Conservation (phyloP, 164 flowering plant genomes). For the Santalum album region DNA sequence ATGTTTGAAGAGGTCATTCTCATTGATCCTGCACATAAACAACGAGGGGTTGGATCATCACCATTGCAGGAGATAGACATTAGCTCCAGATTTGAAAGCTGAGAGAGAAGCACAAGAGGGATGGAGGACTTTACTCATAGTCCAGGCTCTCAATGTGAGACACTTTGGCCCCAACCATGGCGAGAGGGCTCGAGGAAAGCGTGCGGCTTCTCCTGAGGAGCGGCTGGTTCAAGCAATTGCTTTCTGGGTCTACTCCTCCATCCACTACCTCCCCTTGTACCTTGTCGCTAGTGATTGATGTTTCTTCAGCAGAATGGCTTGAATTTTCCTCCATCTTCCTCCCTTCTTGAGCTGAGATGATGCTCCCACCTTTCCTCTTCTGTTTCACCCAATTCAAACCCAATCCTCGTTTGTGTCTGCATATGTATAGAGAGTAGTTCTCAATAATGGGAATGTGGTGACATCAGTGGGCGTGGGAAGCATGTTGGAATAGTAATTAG, state of each 20-base stretch:
- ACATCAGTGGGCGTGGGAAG: too few species aligned
- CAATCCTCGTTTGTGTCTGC: too few species aligned
- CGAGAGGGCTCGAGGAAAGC: conserved; percentile 57
- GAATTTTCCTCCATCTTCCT: too few species aligned
- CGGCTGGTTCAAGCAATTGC: conserved; percentile 48
- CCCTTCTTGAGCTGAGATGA: too few species aligned
- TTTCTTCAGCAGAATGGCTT: too few species aligned
- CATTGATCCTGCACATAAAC: conserved; percentile 71
- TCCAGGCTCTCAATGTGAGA: conserved; percentile 87
- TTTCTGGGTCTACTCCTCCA: conserved; percentile 64
- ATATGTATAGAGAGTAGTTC: too few species aligned
- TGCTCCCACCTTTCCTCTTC: too few species aligned
- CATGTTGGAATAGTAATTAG: too few species aligned
- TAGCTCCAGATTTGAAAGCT: not conserved
- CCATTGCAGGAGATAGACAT: too few species aligned
- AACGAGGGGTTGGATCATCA: too few species aligned
- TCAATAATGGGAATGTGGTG: too few species aligned
- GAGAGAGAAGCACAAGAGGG: not conserved
- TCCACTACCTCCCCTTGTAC: conserved; percentile 11
- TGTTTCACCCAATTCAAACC: too few species aligned
- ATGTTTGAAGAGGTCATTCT: conserved; percentile 91
- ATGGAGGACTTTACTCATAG: conserved; percentile 52
- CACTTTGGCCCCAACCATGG: conserved; percentile 81
- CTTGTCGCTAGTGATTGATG: conserved; percentile 16
- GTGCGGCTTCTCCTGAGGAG: conserved; percentile 63